These are phyloP conservation scores for Isoetes taiwanensis DNA, from an alignment of 75 land plant species.

Conservation along the genomic window DNA sequence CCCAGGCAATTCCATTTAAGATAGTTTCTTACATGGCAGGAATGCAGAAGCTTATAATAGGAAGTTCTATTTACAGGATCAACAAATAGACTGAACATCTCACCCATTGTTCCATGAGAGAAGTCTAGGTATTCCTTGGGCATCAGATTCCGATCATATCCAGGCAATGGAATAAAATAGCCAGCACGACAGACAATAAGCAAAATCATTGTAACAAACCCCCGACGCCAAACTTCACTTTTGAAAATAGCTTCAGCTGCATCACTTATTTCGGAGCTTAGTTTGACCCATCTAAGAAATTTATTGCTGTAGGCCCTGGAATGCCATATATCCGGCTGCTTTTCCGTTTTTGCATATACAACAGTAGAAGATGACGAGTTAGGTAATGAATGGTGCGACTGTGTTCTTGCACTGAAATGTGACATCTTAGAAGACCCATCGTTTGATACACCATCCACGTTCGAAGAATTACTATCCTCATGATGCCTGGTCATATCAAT, in stretches of 20 bases:
- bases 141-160: conserved; percentile 78
- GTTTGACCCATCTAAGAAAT: conserved; percentile 56
- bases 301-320: no score
- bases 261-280: conserved; percentile 55
- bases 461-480: no score
- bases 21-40: no score
- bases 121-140: conserved; percentile 73
- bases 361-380: no score
- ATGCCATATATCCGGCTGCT: no score
- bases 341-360: no score
- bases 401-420: no score
- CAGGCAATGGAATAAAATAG: conserved; percentile 85
- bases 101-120: conserved; percentile 61
- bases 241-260: conserved; percentile 80
- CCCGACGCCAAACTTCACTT: conserved; percentile 82
- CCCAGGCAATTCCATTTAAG: no score
- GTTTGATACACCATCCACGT: no score
- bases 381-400: no score
- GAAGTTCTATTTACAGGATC: background rate
- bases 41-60: background rate
- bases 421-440: no score
- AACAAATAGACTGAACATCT: conserved; percentile 8
- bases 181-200: conserved; percentile 68
- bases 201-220: conserved; percentile 60
- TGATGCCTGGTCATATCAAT: no score